Evolutionary conservation across 352 stramenopile genomes (phyloP), one percentile per base, ranked within the genome.

Genomic region (Pythium chondricola): DNA sequence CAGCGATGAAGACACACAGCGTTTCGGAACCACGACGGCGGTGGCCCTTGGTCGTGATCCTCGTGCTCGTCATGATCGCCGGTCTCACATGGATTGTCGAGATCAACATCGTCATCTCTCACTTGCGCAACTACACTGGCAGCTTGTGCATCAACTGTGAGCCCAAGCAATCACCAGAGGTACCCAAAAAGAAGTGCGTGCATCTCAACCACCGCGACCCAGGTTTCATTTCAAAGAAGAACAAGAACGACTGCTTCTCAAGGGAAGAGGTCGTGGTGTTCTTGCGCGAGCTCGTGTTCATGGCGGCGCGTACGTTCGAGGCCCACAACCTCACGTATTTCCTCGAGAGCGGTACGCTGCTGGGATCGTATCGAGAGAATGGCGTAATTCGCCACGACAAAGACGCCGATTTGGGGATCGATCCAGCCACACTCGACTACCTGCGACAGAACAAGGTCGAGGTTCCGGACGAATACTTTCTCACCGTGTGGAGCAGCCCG

Each of bases 341-440:
- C 43, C 40, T 73, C 14, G 64, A 73, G 21, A 66, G 53, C 21
- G 64, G 64, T 24, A 62, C 64, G 18, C 48, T 73, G 24, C 53
- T 73, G 2, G 64, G 64, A 20, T 32, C 56, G 17, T 60, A 56
- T 31, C 64, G 64, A 17, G 29, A 67, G 27, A 31, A 58, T 9
- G 40, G 52, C 26, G 45, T 73, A 9, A 69, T 70, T 14, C 42
- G 46, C 0, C 49, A 56, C 44, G 63, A 72, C 33, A 42, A 43
- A 1, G 63, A 72, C 45, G 58, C 48, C 17, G 63, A 72, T 43
- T 27, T 69, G 37, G 59, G 20, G 4, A 66, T 69, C 37, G 47
- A 65, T 31, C 37, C 40, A 0, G 39, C 20, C 2, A 45, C 44
- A 0, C 62, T 63, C 33, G 30, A 50, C 1, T 52, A 51, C n/a